These are phyloP conservation scores for Rhizopogon sp. DNA, from an alignment of 768 basidiomycete genomes.

Conservation along the genomic window DNA sequence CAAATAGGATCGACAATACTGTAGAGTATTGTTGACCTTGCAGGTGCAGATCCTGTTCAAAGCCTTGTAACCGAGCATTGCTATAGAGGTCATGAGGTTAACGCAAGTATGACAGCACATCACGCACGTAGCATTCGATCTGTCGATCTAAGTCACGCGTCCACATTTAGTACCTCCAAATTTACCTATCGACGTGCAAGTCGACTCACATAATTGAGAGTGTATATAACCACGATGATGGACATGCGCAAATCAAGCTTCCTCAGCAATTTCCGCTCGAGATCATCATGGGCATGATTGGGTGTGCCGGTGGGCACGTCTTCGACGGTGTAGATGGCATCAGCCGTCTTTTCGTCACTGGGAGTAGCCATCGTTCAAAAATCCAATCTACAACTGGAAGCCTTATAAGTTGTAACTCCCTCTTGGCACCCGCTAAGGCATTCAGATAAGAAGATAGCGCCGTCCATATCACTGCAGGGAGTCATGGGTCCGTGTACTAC, in stretches of 20 bases:
- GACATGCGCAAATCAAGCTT: conserved; percentile 8
- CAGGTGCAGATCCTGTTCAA: conserved; percentile 18
- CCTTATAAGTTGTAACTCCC: too few relatives aligned
- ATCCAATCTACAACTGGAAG: background rate
- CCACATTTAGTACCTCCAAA: background rate
- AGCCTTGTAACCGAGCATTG: conserved; percentile 18
- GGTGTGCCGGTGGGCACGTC: background rate
- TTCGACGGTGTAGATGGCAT: background rate
- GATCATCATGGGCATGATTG: background rate
- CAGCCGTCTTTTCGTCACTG: background rate
- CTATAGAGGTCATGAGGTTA: background rate
- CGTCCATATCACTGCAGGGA: background rate
- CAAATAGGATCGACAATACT: conserved; percentile 18
- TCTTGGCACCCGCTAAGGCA: too few relatives aligned
- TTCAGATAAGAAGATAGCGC: too few relatives aligned
- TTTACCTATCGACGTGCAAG: background rate
- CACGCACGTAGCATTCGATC: conserved; percentile 2
- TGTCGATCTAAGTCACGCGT: conserved; percentile 2
- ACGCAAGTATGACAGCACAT: background rate
- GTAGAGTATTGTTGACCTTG: conserved; percentile 20
- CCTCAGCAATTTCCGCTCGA: conserved; percentile 2
- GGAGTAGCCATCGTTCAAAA: background rate
- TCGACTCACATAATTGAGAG: conserved; percentile 8
- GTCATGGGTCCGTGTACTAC: background rate
- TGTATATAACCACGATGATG: conserved; percentile 6